Evolutionary conservation across 345 rosid species (phyloP), one percentile per base, ranked within the genome.

Genomic region (Cardamine occulta): DNA sequence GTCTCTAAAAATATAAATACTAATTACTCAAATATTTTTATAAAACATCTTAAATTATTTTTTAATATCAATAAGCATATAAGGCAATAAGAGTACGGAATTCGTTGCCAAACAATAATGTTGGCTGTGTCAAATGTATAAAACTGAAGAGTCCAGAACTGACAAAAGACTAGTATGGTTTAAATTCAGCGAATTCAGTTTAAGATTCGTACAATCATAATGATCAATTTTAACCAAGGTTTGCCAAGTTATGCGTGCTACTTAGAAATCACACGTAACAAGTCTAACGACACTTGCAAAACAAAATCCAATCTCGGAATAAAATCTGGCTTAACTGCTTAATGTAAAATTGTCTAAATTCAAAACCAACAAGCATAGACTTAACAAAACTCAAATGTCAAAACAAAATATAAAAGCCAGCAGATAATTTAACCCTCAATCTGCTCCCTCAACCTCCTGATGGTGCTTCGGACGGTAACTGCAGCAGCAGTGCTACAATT

Each of bases 381-480:
- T 31, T 51, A n/a, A 5, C 15, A 13, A 72, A 59, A 68, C 68
- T 48, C 9, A 19, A 26, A 6, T 19, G 18, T 40, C 42, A 68
- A 66, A 75, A 18, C 5, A 5, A 35, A 31, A 65, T 19, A 62
- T 3, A 59, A 59, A 58, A 34, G 34, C 12, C 1, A 32, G 10
- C n/a, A 61, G 59, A 44, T 17, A 81, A 23, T 24, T 84, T 74
- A 93, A 78, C 96, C 88, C 85, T 93, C 97, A 1, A 93, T 89
- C 79, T 91, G 96, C 83, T 93, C 96, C 79, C 98, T 88, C 86
- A 93, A 87, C 87, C 98, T 87, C 37, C 97, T 85, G 58, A 89
- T 93, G 3, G 97, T 91, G 75, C 96, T 91, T 88, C 97, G 85
- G 35, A 93, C 98, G 0, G 98, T 88, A 73, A 91, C 98, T 0